Conservation (phyloP, 257 asterid species). For the Solanum gracilifrons region DNA sequence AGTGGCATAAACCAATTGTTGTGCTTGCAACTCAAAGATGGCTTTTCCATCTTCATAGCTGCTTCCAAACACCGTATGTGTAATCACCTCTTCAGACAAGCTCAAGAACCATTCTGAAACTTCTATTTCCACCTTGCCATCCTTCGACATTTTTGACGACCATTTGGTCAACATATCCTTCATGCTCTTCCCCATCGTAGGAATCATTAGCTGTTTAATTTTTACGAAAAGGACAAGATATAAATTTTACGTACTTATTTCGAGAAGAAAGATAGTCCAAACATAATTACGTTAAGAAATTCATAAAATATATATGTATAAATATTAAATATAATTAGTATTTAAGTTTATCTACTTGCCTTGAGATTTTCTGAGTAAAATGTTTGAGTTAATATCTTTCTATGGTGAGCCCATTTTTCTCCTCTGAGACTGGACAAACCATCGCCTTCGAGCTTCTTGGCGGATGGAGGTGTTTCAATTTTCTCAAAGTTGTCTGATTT, state of each 20-base stretch:
- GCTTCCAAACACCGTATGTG: conserved; percentile 63
- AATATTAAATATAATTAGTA: background rate
- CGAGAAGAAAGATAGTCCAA: background rate
- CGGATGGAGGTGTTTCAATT: conserved; percentile 60
- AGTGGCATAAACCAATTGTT: conserved; percentile 72
- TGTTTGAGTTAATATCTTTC: conserved; percentile 68
- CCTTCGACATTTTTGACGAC: conserved; percentile 34
- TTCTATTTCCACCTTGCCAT: conserved; percentile 54
- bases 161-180: conserved; percentile 44
- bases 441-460: conserved; percentile 83
- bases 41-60: conserved; percentile 69
- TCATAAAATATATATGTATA: background rate
- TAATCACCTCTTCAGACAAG: conserved; percentile 61
- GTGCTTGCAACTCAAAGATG: conserved; percentile 64
- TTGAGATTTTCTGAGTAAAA: conserved; percentile 82
- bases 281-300: background rate
- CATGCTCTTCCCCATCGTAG: conserved; percentile 59
- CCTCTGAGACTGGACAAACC: conserved; percentile 75
- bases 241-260: background rate
- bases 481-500: conserved; percentile 79
- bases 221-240: too few relatives aligned
- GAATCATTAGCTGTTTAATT: conserved; percentile 55
- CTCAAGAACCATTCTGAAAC: conserved; percentile 59
- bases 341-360: conserved; percentile 18
- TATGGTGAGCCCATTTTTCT: conserved; percentile 90